Conservation (phyloP, 2,329 filamentous ascomycete species). For the Botryosphaeria agaves region DNA sequence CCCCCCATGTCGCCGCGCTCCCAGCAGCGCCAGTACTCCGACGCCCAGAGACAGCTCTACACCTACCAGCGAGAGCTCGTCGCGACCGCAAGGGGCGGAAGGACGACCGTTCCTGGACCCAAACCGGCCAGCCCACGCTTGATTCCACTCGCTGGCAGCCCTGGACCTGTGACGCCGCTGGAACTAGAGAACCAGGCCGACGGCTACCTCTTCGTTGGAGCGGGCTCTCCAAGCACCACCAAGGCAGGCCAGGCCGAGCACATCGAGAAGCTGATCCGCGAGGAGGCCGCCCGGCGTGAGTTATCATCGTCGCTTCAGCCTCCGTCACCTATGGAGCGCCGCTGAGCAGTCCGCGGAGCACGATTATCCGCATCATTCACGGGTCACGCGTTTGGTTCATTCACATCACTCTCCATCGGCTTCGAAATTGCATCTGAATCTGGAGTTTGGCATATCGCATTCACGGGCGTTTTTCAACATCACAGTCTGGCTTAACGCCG, state of each 20-base stretch:
- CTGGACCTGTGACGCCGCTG: slow-evolving; percentile 34
- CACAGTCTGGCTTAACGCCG: too few species aligned
- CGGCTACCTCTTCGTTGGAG: slow-evolving; percentile 29
- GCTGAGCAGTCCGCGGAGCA: too few species aligned
- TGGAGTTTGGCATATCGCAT: too few species aligned
- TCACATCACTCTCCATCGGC: too few species aligned
- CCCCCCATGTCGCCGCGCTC: slow-evolving; percentile 25
- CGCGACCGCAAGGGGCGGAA: slow-evolving; percentile 8
- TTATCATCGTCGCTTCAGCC: neutral
- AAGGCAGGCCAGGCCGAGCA: slow-evolving; percentile 17
- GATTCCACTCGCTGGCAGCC: slow-evolving; percentile 27
- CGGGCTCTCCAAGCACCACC: slow-evolving; percentile 9
- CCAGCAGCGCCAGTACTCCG: slow-evolving; percentile 25
- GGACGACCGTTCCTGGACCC: slow-evolving; percentile 6
- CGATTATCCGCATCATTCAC: too few species aligned
- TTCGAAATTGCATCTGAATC: too few species aligned
- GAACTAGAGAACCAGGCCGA: slow-evolving; percentile 26
- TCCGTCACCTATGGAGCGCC: neutral
- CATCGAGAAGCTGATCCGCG: slow-evolving; percentile 28
- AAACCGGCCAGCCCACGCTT: slow-evolving; percentile 31
- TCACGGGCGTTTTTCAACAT: too few species aligned
- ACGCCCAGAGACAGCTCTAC: slow-evolving; percentile 31
- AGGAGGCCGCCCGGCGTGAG: slow-evolving; percentile 12
- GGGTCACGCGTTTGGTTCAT: too few species aligned
- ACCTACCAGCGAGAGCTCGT: slow-evolving; percentile 28